Evolutionary conservation across 2,329 filamentous ascomycete species (phyloP).

Genomic region (Macrophomina pseudophaseolina): DNA sequence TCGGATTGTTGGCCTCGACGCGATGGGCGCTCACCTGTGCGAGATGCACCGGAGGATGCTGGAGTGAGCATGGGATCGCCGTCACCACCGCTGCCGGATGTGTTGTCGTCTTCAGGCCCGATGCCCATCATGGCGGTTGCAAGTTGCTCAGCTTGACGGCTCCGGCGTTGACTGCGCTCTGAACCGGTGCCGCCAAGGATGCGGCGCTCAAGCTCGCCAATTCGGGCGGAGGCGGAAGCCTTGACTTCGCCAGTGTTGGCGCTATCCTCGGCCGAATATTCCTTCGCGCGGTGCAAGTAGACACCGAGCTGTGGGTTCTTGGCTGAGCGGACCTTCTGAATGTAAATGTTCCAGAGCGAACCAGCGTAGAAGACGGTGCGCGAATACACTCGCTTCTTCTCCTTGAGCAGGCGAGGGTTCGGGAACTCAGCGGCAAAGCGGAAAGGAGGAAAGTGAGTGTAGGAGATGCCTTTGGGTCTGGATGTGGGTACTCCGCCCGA

Average conservation of each 20-base stretch:
- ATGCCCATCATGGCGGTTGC: conserved; percentile 26
- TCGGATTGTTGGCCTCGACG: not conserved
- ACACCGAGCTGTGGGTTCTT: conserved; percentile 64
- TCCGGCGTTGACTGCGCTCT: conserved; percentile 31
- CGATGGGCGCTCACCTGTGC: conserved; percentile 9
- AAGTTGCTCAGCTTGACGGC: conserved; percentile 33
- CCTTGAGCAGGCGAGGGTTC: conserved; percentile 60
- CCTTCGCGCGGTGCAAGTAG: conserved; percentile 64
- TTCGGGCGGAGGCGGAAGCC: conserved; percentile 56
- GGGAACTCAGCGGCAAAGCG: conserved; percentile 64
- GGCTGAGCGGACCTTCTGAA: conserved; percentile 61
- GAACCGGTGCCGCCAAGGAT: conserved; percentile 51
- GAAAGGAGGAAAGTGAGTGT: conserved; percentile 63
- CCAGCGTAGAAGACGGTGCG: conserved; percentile 65
- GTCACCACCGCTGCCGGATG: conserved; percentile 53
- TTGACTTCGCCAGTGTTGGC: conserved; percentile 8
- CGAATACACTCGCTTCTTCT: conserved; percentile 64
- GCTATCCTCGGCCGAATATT: conserved; percentile 56
- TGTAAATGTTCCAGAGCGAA: conserved; percentile 66
- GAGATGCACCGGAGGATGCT: conserved; percentile 31
- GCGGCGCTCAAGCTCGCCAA: conserved; percentile 59
- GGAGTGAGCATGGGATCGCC: conserved; percentile 38
- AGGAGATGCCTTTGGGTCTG: conserved; percentile 50
- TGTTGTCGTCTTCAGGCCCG: conserved; percentile 44
- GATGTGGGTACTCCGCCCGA: conserved; percentile 39